phyloP scores from a whole-genome alignment of 805 yeast genomes.

The Metschnikowia lachancei region DNA sequence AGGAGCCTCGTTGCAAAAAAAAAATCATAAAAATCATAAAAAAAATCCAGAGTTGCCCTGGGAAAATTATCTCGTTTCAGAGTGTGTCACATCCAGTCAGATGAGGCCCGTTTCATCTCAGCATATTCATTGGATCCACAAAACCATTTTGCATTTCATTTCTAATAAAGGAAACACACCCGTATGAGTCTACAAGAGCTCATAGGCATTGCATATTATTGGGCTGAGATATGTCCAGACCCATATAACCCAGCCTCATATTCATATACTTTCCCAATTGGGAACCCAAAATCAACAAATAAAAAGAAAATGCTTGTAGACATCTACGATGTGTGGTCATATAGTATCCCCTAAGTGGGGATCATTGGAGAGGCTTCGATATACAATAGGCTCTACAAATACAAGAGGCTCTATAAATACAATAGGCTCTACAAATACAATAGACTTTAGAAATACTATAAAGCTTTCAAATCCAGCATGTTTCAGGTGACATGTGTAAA shows the following conservation, averaged over 20 bases:
- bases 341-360: too few species aligned
- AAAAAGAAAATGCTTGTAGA: not conserved
- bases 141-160: not conserved
- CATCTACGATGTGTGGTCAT: too few species aligned
- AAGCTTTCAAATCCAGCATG: too few species aligned
- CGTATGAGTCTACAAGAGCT: not conserved
- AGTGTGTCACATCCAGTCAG: not conserved
- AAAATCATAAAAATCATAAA: too few species aligned
- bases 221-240: not conserved
- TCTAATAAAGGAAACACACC: not conserved
- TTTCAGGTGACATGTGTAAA: too few species aligned
- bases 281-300: not conserved
- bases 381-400: too few species aligned
- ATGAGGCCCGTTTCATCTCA: not conserved
- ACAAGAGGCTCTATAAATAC: too few species aligned
- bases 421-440: too few species aligned
- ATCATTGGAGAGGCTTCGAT: too few species aligned
- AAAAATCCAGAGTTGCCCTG: too few species aligned
- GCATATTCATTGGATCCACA: slow-evolving; percentile 3
- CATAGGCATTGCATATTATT: not conserved
- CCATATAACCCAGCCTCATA: not conserved
- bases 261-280: not conserved
- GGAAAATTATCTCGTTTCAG: too few species aligned
- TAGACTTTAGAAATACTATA: too few species aligned
- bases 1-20: not conserved